Percentiles rank a stretch among this genome's conserved stretches.
Evolutionary conservation across 306 rosid genomes (phyloP).

Genomic region (Chamaecrista fasciculata): DNA sequence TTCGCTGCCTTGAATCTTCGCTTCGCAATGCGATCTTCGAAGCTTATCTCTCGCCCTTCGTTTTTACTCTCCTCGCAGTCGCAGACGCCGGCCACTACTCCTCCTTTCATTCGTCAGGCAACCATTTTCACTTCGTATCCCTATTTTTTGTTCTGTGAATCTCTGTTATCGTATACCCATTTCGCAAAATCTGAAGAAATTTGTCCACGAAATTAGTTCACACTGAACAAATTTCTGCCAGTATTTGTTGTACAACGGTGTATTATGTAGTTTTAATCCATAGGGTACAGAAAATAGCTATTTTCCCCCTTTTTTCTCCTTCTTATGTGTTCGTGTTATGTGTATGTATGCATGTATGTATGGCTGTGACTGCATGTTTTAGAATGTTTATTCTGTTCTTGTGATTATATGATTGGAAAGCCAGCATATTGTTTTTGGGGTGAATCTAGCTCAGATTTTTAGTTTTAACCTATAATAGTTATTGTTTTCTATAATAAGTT

Average conservation of each 20-base stretch:
- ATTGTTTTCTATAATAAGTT: background rate
- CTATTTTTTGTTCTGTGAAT: background rate
- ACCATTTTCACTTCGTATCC: background rate
- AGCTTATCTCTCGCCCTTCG: conserved; percentile 28
- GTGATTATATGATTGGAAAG: background rate
- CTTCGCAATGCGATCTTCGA: conserved; percentile 34
- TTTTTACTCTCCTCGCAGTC: conserved; percentile 35
- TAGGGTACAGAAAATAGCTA: background rate
- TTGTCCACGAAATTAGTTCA: background rate
- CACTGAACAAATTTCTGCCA: background rate
- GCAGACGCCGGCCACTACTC: conserved; percentile 12
- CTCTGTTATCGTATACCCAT: background rate
- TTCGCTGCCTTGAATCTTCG: conserved; percentile 16
- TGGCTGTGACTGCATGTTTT: background rate
- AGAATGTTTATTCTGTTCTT: background rate
- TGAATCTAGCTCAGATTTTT: background rate
- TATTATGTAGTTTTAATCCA: background rate
- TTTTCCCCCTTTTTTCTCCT: background rate
- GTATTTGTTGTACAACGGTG: background rate
- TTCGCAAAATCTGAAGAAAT: background rate
- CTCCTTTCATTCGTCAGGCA: conserved; percentile 54
- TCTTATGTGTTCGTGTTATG: background rate
- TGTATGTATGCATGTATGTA: background rate
- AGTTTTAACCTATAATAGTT: background rate
- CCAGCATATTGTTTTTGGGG: background rate